Evolutionary conservation across 768 basidiomycete genomes (phyloP).

Genomic region (Lactifluus hygrophoroides): DNA sequence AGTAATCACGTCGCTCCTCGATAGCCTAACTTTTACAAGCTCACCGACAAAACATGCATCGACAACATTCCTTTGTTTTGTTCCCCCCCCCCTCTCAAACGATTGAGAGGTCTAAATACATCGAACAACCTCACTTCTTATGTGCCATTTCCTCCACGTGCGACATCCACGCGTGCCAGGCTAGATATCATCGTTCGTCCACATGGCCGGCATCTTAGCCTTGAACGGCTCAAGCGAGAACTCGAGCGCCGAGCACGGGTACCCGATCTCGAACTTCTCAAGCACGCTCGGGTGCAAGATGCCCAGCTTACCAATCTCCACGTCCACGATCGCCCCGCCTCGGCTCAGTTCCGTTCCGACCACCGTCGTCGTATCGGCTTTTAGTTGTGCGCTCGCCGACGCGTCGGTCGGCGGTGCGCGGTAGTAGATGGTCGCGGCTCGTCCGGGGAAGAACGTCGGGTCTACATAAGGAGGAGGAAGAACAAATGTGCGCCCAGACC

Average conservation of each 20-base stretch:
- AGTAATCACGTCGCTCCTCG: background rate
- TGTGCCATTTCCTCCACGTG: background rate
- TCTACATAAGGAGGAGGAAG: conserved; percentile 51
- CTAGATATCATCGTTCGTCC: conserved; percentile 41
- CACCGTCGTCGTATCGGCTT: conserved; percentile 23
- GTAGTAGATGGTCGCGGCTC: conserved; percentile 88
- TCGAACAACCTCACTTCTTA: background rate
- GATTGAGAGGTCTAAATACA: background rate
- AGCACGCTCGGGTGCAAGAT: conserved; percentile 90
- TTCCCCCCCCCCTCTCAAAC: background rate
- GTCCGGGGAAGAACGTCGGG: conserved; percentile 89
- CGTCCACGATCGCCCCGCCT: conserved; percentile 36
- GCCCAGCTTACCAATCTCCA: conserved; percentile 81
- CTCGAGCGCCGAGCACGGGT: conserved; percentile 92
- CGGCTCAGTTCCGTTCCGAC: conserved; percentile 39
- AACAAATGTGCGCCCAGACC: background rate
- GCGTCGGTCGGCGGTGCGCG: conserved; percentile 36
- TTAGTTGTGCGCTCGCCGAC: conserved; percentile 11
- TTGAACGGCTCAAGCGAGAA: conserved; percentile 94
- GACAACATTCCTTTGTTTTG: background rate
- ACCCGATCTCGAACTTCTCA: conserved; percentile 87
- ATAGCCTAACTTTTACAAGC: background rate
- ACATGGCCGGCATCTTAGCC: conserved; percentile 52
- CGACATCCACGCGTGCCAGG: background rate
- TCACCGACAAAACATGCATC: background rate